phyloP scores from a whole-genome alignment of 1,139 yeast genomes.

The Yamadazyma triangularis region DNA sequence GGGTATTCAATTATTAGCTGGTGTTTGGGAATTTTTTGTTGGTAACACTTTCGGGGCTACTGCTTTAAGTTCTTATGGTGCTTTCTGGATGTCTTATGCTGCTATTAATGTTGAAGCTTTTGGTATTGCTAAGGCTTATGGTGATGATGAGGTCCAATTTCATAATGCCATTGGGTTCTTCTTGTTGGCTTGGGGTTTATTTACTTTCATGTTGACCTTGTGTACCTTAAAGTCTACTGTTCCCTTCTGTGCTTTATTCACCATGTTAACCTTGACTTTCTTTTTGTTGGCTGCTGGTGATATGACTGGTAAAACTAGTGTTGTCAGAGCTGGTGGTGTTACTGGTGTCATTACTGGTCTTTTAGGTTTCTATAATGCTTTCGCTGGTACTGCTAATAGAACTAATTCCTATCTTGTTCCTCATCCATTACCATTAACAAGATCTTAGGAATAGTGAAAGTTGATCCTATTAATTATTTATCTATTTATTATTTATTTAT shows the following conservation, averaged over 20 bases:
- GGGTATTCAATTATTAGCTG: constrained; percentile 42
- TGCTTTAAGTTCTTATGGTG: constrained; percentile 39
- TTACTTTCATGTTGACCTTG: constrained; percentile 35
- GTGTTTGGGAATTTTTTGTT: constrained; percentile 46
- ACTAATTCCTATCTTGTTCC: constrained; percentile 27
- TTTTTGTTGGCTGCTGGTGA: constrained; percentile 39
- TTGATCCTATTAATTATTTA: constrained; percentile 1
- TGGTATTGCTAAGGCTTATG: constrained; percentile 61
- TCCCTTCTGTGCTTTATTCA: constrained; percentile 33
- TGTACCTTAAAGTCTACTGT: constrained; percentile 42
- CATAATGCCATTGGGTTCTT: constrained; percentile 38
- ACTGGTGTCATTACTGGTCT: constrained; percentile 37
- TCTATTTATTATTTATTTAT: no score
- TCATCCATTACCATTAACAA: constrained; percentile 18
- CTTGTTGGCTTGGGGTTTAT: constrained; percentile 43
- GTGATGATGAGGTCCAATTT: constrained; percentile 27
- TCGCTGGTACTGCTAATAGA: constrained; percentile 29
- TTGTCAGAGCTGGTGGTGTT: constrained; percentile 41
- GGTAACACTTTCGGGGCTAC: constrained; percentile 41
- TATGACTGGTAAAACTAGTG: constrained; percentile 26
- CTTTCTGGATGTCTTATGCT: constrained; percentile 40
- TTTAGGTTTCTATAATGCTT: constrained; percentile 39
- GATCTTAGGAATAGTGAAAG: constrained; percentile 3
- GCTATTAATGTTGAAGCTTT: constrained; percentile 28
- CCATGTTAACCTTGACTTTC: constrained; percentile 34